Base-by-base conservation (phyloP, 768 basidiomycete species). In the Rhodotorula kratochvilovae region DNA sequence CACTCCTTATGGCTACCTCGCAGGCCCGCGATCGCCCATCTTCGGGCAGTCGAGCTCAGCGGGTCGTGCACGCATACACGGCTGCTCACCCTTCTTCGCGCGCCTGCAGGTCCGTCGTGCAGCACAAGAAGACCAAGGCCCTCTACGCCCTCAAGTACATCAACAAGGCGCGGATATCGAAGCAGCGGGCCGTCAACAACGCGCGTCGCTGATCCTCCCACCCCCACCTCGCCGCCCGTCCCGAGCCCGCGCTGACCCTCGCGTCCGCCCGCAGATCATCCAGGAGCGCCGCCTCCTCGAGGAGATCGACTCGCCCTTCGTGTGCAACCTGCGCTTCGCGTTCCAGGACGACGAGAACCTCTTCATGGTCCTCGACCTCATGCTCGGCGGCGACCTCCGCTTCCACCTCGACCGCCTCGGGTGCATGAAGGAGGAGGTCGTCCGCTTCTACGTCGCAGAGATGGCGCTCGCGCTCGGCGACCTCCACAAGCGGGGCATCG, bases 101-200 rank as follows among this genome's bases (percentile, higher is more conserved):
- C 12, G 19, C 16, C 16, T 11, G 62, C 74, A 95, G 92, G 94
- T 98, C 80, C 87, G 93, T 97, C 57, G 92, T 98, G 72, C 92
- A 97, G 80, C 93, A 96, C 83, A 96, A 95, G 80, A 87, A 88
- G 78, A 87, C 90, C 4, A 93, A 92, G 79, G 74, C 91, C 76
- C 85, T 97, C 3, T 96, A 91, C 79, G 94, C 94, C 31, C 87
- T 97, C 82, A 98, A 98, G 79, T 97, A 98, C 83, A 93, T 98
- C 83, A 94, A 98, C 81, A 98, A 98, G 81, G 85, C 90, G 57
- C 88, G 87, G 79, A 96, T 90, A 58, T 62, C 65, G 29, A 76
- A 76, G 61, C 71, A 73, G 43, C 66, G 70, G 16, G 75, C 75
- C 7, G 68, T 70, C 35, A 75, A 75, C 66, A 75, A 75, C 70